phyloP scores from a whole-genome alignment of 2,329 filamentous ascomycete genomes.

The Taxawa tesnikishii region DNA sequence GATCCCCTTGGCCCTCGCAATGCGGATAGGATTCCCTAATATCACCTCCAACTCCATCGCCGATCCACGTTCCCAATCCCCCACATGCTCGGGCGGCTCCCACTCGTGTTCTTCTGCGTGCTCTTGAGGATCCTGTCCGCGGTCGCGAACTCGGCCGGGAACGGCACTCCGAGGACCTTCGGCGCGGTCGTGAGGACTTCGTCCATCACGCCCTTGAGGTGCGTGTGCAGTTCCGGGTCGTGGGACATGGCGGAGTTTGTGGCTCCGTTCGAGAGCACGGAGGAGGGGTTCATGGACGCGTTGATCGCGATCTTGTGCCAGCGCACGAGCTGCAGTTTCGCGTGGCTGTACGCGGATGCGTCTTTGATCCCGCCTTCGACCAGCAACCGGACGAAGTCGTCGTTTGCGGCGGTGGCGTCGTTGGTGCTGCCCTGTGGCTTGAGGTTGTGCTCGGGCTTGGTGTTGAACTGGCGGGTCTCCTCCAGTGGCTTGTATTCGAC shows the following conservation, averaged over 20 bases:
- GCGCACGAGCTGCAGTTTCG: constrained; percentile 55
- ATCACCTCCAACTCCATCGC: constrained; percentile 62
- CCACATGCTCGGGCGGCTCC: constrained; percentile 52
- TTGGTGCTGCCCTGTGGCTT: no score
- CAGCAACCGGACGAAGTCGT: constrained; percentile 42
- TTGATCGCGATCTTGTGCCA: constrained; percentile 74
- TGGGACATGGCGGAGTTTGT: constrained; percentile 54
- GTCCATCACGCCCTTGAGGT: constrained; percentile 55
- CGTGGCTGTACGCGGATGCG: constrained; percentile 50
- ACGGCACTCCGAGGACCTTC: constrained; percentile 47
- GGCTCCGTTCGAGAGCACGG: constrained; percentile 52
- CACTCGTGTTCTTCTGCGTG: constrained; percentile 48
- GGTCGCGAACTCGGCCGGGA: constrained; percentile 48
- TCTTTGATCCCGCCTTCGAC: constrained; percentile 52
- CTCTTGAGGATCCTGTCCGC: constrained; percentile 52
- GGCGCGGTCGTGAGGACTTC: constrained; percentile 56
- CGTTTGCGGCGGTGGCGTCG: constrained; percentile 25
- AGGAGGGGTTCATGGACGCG: constrained; percentile 60
- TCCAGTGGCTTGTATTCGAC: constrained; percentile 15
- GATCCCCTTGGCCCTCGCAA: constrained; percentile 49
- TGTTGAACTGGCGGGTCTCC: constrained; percentile 26
- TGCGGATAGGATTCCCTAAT: constrained; percentile 55
- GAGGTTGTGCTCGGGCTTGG: no score
- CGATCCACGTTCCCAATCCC: constrained; percentile 54
- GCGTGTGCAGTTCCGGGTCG: constrained; percentile 49